phyloP scores from a whole-genome alignment of 164 flowering plant species.

The Umbellularia californica region DNA sequence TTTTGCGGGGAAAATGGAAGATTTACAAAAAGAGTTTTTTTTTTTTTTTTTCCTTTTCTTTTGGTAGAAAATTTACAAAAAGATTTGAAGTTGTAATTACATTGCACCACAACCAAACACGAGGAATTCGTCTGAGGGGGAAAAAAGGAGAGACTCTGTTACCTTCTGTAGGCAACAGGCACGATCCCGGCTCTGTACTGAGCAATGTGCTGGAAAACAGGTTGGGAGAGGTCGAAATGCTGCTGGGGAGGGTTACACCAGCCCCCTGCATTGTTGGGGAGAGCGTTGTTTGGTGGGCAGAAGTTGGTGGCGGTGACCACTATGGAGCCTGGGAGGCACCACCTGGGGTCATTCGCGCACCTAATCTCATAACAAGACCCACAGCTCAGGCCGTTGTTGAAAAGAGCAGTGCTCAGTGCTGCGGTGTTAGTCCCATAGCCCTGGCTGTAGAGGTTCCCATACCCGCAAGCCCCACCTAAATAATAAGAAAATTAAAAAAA shows the following conservation, averaged over 20 bases:
- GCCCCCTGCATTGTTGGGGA: constrained; percentile 28
- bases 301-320: constrained; percentile 81
- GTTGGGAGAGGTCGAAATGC: constrained; percentile 83
- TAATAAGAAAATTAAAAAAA: neutral
- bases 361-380: constrained; percentile 72
- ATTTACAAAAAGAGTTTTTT: too few relatives aligned
- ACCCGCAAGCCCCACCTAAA: constrained; percentile 85
- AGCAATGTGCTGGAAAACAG: constrained; percentile 69
- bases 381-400: constrained; percentile 68
- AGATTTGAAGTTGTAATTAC: neutral
- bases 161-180: constrained; percentile 77
- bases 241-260: constrained; percentile 81
- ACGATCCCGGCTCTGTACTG: constrained; percentile 69
- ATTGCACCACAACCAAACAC: neutral
- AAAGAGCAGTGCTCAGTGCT: constrained; percentile 70
- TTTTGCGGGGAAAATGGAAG: too few relatives aligned
- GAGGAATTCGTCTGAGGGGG: neutral
- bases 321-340: constrained; percentile 62
- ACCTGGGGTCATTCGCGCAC: constrained; percentile 49
- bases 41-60: too few relatives aligned
- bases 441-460: constrained; percentile 71
- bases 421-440: constrained; percentile 83
- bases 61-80: neutral
- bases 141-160: neutral
- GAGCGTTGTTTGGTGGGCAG: constrained; percentile 64